phyloP scores from a whole-genome alignment of 2,329 filamentous ascomycete genomes.

The Harringtonia aguacate region DNA sequence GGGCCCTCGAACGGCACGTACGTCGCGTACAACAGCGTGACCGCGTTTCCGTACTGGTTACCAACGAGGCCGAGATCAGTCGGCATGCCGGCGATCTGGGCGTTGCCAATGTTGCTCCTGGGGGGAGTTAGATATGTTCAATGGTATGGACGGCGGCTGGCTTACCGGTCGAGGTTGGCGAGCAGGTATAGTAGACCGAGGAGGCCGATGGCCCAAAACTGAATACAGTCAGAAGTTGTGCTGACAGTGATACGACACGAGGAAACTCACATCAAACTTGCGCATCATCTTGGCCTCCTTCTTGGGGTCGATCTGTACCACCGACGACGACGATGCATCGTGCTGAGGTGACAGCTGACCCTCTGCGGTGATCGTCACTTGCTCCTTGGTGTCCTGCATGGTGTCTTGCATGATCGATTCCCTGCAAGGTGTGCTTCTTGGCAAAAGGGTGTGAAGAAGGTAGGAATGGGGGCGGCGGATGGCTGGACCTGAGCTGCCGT shows the following conservation, averaged over 20 bases:
- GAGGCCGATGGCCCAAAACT: background rate
- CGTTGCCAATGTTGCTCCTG: conserved; percentile 12
- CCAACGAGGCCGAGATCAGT: conserved; percentile 8
- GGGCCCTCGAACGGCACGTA: conserved; percentile 22
- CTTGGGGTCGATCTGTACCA: background rate
- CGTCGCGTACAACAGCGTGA: conserved; percentile 15
- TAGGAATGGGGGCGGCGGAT: too few relatives aligned
- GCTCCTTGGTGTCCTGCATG: too few relatives aligned
- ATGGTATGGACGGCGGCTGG: too few relatives aligned
- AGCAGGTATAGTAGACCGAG: conserved; percentile 11
- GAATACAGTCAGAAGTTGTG: too few relatives aligned
- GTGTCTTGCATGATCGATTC: too few relatives aligned
- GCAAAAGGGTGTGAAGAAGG: too few relatives aligned
- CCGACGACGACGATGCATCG: background rate
- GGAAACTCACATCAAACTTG: conserved; percentile 2
- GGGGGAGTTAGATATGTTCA: too few relatives aligned
- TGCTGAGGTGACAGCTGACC: too few relatives aligned
- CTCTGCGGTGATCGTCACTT: too few relatives aligned
- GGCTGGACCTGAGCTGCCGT: too few relatives aligned
- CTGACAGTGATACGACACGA: background rate
- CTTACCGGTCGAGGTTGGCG: conserved; percentile 10
- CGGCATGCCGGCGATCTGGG: conserved; percentile 9
- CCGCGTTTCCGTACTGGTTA: conserved; percentile 14
- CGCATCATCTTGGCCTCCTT: conserved; percentile 2
- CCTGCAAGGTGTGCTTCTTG: too few relatives aligned